These are phyloP conservation scores for Fusarium sp. DNA, from an alignment of 2,329 filamentous ascomycete genomes.

Conservation along the genomic window DNA sequence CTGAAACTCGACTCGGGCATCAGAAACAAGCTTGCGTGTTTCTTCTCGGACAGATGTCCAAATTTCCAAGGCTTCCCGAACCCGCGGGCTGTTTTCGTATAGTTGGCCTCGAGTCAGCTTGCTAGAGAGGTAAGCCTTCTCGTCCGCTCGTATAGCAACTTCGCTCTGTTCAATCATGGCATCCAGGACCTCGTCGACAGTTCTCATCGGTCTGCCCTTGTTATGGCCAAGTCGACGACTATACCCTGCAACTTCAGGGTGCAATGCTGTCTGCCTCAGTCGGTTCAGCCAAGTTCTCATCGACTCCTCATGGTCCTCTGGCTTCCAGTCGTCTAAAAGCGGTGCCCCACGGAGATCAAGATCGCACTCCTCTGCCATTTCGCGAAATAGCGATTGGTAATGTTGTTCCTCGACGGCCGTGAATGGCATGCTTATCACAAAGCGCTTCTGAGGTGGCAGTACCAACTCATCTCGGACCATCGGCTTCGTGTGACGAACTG, in stretches of 20 bases:
- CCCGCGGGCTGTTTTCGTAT: conserved; percentile 74
- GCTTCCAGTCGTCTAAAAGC: conserved; percentile 67
- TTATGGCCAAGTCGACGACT: conserved; percentile 70
- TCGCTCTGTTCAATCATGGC: conserved; percentile 92
- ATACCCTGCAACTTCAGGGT: conserved; percentile 78
- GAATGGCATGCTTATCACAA: conserved; percentile 89
- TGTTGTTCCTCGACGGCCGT: conserved; percentile 90
- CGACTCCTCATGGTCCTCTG: conserved; percentile 67
- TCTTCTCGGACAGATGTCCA: conserved; percentile 69
- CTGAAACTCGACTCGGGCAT: conserved; percentile 69
- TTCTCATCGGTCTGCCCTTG: conserved; percentile 73
- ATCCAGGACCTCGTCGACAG: conserved; percentile 84
- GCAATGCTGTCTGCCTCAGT: conserved; percentile 82
- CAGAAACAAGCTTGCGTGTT: conserved; percentile 61
- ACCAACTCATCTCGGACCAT: conserved; percentile 78
- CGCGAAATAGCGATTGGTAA: conserved; percentile 76
- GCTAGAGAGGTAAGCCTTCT: conserved; percentile 69
- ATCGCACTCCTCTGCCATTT: conserved; percentile 75
- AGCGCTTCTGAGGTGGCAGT: conserved; percentile 82
- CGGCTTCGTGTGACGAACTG: conserved; percentile 86
- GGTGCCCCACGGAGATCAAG: conserved; percentile 71
- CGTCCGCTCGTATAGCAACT: conserved; percentile 68
- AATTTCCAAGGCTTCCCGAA: conserved; percentile 71
- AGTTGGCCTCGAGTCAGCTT: conserved; percentile 78
- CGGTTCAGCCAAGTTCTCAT: conserved; percentile 84